Evolutionary conservation across 208 protist species (phyloP).

Genomic region (Leishmania guyanensis): DNA sequence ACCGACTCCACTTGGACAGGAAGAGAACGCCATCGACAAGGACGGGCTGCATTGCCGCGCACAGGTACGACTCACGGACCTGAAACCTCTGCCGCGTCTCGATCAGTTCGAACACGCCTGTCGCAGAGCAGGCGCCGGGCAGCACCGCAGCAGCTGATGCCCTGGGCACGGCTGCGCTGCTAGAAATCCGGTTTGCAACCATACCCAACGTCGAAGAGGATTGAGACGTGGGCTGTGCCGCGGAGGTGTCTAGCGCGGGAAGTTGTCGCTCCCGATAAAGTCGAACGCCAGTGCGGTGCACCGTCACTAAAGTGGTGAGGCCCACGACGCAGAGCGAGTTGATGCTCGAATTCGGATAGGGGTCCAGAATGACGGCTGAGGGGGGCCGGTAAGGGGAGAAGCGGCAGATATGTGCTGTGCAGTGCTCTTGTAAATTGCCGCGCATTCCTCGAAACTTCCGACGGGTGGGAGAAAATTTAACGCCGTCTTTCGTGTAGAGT

Average conservation of each 20-base stretch:
- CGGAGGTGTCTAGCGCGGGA: not conserved
- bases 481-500: not conserved
- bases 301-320: conserved; percentile 36
- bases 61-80: conserved; percentile 59
- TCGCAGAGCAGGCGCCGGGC: conserved; percentile 4
- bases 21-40: conserved; percentile 10
- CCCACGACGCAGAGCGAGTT: conserved; percentile 35
- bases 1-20: conserved; percentile 53
- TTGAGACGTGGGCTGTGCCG: not conserved
- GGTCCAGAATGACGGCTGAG: conserved; percentile 44
- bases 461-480: not conserved
- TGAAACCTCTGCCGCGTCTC: conserved; percentile 43
- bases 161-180: not conserved
- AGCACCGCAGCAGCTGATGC: not conserved
- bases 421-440: conserved; percentile 11
- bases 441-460: not conserved
- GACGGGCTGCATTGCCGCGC: conserved; percentile 20
- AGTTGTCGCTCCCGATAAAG: conserved; percentile 36
- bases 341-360: conserved; percentile 44
- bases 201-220: not conserved
- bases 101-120: conserved; percentile 46
- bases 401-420: conserved; percentile 23
- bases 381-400: conserved; percentile 13
- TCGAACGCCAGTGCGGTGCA: conserved; percentile 52
- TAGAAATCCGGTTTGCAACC: not conserved